Base-by-base conservation (phyloP, 495 filamentous ascomycete species). In the Podospora pseudoanserina region DNA sequence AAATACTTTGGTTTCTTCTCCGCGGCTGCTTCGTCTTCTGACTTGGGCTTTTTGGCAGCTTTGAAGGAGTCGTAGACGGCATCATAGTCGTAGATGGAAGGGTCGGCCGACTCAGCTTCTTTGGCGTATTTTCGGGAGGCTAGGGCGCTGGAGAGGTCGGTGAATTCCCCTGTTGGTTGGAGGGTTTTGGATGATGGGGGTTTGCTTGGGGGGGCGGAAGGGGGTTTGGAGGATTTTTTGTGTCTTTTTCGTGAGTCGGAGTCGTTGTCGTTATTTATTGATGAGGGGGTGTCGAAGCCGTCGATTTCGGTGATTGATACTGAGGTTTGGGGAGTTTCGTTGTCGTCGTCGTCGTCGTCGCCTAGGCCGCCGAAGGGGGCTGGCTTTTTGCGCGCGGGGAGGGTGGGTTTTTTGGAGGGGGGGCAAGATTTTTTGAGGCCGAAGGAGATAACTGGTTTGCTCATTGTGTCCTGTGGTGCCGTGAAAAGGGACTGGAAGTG, bases 1-100 rank as follows among this genome's bases (percentile, higher is more conserved):
- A 99, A 97, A 76, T 98, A 97, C 68, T 90, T 90, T 0, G 93
- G 93, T 64, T 83, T 84, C 58, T 87, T 81, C 63, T 88, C 82
- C 3, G 63, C 65, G 16, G 72, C 73, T 30, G 79, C 73, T 16
- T 81, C 80, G 9, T 79, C 74, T 27, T 80, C 73, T 15, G 81
- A 79, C 2, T 79, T 70, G 18, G 67, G 66, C 65, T 76, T 78
- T 61, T 74, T 79, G 56, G 83, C 73, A 3, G 80, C 82, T 61
- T 86, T 84, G 63, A 89, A 78, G 7, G 87, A 87, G 68, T 92
- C 90, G 77, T 90, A 91, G 15, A 88, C 87, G 2, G 81, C 83
- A 71, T 92, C 90, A 77, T 92, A 93, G 77, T 92, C 90, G 79
- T 91, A 93, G 72, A 93, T 88, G 30, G 83, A 85, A 4, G 90